Evolutionary conservation across 352 stramenopile species (phyloP), one percentile per base, ranked within the genome.

Genomic region (Thraustotheca clavata): DNA sequence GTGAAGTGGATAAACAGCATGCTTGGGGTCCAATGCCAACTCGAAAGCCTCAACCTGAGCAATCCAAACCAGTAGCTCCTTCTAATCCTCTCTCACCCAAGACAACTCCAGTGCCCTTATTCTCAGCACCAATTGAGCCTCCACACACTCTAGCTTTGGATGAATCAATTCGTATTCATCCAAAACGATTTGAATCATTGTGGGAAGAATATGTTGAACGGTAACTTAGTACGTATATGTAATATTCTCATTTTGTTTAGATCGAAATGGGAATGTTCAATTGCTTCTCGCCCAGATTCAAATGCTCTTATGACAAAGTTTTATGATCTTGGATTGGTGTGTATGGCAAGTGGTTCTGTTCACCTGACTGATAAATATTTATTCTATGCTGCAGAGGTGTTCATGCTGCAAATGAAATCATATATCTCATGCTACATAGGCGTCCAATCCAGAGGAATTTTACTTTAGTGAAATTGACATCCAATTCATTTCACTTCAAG

Each of bases 131-230:
- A n/a, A n/a, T n/a, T n/a, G n/a, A n/a, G n/a, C n/a, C n/a, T n/a
- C n/a, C n/a, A n/a, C n/a, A n/a, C n/a, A n/a, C 39, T 4, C 68
- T 86, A 31, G 71, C 79, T 47, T 43, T 92, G 6, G 79, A 92
- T 35, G 31, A 22, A 4, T 50, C 57, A 18, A 71, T 69, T 12
- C 72, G 69, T 11, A 69, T 91, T 6, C 68, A 91, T 52, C 74
- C 79, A 0, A 87, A 88, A 55, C 70, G 68, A 16, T 92, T 89
- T 40, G 80, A 92, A 68, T 84, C 65, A 59, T 73, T 92, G 66
- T 92, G 81, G 81, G 79, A 89, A 11, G 75, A 89, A 63, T 90
- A 86, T 39, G 63, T 86, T 0, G 71, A 88, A 62, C 73, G 77
- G 79, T n/a, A n/a, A n/a, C n/a, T n/a, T n/a, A n/a, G n/a, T 88